These are phyloP conservation scores for Selaginella moellendorffii DNA, from an alignment of 75 land plant genomes.

Conservation along the genomic window DNA sequence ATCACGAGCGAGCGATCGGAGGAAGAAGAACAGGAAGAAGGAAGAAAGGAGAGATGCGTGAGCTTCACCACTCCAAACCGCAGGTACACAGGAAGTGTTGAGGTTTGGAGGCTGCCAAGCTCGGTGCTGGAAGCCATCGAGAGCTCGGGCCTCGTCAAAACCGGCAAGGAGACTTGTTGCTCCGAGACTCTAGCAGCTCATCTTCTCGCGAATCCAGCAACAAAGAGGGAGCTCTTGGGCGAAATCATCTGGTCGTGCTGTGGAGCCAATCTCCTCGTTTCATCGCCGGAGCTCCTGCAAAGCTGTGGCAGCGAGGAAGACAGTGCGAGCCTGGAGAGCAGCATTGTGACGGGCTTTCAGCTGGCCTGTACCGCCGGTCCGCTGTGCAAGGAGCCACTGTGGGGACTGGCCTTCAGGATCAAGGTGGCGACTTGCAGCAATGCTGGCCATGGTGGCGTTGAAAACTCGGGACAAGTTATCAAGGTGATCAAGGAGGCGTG, in stretches of 20 bases:
- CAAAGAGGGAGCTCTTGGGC: too few species aligned
- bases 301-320: too few species aligned
- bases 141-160: too few species aligned
- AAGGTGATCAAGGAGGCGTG: conserved; percentile 71
- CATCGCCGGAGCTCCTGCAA: too few species aligned
- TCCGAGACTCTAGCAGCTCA: too few species aligned
- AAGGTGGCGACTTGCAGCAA: too few species aligned
- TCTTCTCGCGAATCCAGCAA: too few species aligned
- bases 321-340: conserved; percentile 45
- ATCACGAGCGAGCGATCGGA: too few species aligned
- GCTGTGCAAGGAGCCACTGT: conserved; percentile 84
- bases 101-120: conserved; percentile 46
- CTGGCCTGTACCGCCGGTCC: conserved; percentile 79
- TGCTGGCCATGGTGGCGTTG: too few species aligned
- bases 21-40: neutral
- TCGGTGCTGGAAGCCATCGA: conserved; percentile 12
- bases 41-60: conserved; percentile 29
- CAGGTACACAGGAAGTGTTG: conserved; percentile 54
- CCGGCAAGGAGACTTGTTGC: too few species aligned
- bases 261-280: too few species aligned
- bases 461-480: conserved; percentile 35
- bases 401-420: conserved; percentile 75
- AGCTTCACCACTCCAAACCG: conserved; percentile 70
- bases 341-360: conserved; percentile 75
- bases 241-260: too few species aligned